phyloP scores from a whole-genome alignment of 2,329 filamentous ascomycete species.

The Trichoderma asperellum region DNA sequence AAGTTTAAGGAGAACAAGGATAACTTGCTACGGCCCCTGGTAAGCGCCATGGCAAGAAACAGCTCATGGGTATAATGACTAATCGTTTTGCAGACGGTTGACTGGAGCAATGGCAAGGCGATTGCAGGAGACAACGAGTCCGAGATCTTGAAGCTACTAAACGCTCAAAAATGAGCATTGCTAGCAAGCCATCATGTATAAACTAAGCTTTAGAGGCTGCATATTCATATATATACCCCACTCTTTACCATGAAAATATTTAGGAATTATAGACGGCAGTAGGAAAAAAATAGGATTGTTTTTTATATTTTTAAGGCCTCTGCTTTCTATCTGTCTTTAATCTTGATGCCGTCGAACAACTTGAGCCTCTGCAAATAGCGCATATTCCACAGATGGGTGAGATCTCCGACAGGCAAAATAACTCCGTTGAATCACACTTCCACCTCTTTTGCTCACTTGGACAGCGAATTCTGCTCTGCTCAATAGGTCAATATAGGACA shows the following conservation, averaged over 20 bases:
- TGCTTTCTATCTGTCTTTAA: background rate
- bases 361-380: too few species aligned
- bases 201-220: constrained; percentile 23
- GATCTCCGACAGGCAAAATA: background rate
- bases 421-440: background rate
- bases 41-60: constrained; percentile 49
- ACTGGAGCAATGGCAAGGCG: constrained; percentile 91
- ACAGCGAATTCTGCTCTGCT: background rate
- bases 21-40: constrained; percentile 75
- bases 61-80: background rate
- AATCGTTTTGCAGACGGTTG: constrained; percentile 62
- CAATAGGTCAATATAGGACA: background rate
- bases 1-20: constrained; percentile 72
- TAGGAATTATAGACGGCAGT: constrained; percentile 27
- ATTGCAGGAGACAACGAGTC: constrained; percentile 80
- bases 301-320: background rate
- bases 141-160: constrained; percentile 82
- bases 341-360: background rate
- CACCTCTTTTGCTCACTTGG: background rate
- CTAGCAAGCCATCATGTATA: constrained; percentile 27
- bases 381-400: background rate
- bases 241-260: constrained; percentile 7
- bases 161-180: constrained; percentile 51
- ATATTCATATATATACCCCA: constrained; percentile 29
- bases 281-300: background rate